Conservation (phyloP, 495 filamentous ascomycete genomes). For the Podospora sp. region DNA sequence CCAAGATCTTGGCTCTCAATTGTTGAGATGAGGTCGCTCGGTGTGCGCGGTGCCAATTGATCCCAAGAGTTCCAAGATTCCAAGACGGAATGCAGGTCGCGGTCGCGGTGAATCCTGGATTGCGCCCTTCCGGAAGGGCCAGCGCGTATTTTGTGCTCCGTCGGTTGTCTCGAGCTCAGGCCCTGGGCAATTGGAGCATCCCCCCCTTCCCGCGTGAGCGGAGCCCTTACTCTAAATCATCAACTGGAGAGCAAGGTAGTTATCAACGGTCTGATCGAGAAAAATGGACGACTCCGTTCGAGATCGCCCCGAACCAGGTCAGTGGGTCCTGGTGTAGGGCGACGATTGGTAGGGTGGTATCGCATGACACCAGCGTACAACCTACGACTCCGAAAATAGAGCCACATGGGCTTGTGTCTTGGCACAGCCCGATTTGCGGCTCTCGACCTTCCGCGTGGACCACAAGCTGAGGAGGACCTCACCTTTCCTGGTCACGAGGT, state of each 20-base stretch:
- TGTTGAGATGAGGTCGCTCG: background rate
- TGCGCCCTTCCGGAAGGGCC: background rate
- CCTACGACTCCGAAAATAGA: background rate
- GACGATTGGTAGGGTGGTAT: background rate
- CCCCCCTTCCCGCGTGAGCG: background rate
- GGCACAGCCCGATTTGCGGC: background rate
- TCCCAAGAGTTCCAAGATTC: slow-evolving; percentile 4
- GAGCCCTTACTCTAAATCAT: background rate
- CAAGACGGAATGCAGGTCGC: background rate
- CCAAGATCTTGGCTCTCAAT: slow-evolving; percentile 10
- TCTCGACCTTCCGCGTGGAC: background rate
- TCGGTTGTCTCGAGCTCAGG: no score
- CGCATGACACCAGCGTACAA: background rate
- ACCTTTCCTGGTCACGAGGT: background rate
- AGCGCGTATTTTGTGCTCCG: background rate
- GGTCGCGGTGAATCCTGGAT: background rate
- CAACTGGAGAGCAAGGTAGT: background rate
- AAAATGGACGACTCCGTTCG: background rate
- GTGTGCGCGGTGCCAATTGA: background rate
- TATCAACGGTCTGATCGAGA: background rate
- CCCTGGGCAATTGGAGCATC: no score
- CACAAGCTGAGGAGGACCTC: background rate
- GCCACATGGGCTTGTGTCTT: background rate
- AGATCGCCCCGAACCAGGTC: slow-evolving; percentile 2
- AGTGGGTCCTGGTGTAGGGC: background rate